Base-by-base conservation (phyloP, 73 alveolate genomes). In the Paramecium caudatum region DNA sequence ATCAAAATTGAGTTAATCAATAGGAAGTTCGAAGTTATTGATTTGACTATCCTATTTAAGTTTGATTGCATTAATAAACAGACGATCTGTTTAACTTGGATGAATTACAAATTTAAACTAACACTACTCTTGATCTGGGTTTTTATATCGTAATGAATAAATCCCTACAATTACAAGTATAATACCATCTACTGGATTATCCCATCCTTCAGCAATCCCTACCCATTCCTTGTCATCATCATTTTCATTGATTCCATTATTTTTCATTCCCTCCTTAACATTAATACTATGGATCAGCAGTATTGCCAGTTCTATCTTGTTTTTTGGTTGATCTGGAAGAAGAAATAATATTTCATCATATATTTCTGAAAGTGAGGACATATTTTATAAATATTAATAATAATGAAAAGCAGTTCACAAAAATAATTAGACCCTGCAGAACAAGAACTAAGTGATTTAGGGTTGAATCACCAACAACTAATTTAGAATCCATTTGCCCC, bases 121-220 rank as follows among this genome's bases (percentile, higher is more conserved):
- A 19, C 17, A 19, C 32, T 16, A 30, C 19, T 39, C 88, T 74
- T 43, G 30, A 37, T 74, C 12, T 2, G 32, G n/a, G 37, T 15
- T 34, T 5, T 32, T 70, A 36, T 70, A 70, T 16, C 87, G 32
- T 8, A 70, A 45, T 15, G 87, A 70, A 45, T 70, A 70, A 13
- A 70, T 36, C 7, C 87, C 87, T 70, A 70, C 32, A 12, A 9
- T 32, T 34, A 37, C 15, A 36, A 3, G 37, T 74, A 74, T 2
- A 74, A 74, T 74, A 74, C 88, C 68, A 41, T 74, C 65, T 19
- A 36, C 65, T 16, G 88, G 12, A 10, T 19, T 34, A 8, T 74
- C 39, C 88, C 88, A 74, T 4, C 65, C 65, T 45, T 74, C 88
- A 37, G 88, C 88, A 21, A 74, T 74, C 0, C 88, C 88, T 21